A percentile compares a stretch with the other conserved stretches of the same genome.
Evolutionary conservation across 345 rosid genomes (phyloP).

Genomic region (Arabidopsis suecica): DNA sequence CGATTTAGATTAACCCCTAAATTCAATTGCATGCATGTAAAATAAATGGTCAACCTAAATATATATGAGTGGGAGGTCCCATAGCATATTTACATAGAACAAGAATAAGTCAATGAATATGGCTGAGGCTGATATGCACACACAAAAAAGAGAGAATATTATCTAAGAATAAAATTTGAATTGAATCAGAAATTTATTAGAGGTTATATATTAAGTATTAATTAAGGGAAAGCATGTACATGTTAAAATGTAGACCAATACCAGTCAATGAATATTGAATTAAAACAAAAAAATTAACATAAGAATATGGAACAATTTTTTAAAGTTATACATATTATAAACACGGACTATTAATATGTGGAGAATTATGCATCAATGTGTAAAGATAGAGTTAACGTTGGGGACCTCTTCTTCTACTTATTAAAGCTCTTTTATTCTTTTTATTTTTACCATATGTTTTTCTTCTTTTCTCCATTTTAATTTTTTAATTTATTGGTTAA

Average conservation of each 20-base stretch:
- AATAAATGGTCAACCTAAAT: conserved; percentile 29
- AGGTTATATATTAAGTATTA: background rate
- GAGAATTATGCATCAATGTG: conserved; percentile 52
- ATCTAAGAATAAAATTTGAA: conserved; percentile 33
- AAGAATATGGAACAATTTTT: conserved; percentile 45
- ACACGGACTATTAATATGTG: conserved; percentile 41
- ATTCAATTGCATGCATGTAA: background rate
- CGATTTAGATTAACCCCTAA: background rate
- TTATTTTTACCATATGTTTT: conserved; percentile 43
- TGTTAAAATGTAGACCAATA: conserved; percentile 33
- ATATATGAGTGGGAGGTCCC: conserved; percentile 46
- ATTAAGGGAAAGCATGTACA: conserved; percentile 17
- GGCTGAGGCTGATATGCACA: conserved; percentile 44
- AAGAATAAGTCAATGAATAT: conserved; percentile 46
- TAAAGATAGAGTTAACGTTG: conserved; percentile 51
- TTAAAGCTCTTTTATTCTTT: conserved; percentile 46
- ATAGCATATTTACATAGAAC: conserved; percentile 43
- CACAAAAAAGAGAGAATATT: conserved; percentile 24
- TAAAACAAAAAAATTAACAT: conserved; percentile 15
- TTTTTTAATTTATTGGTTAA: conserved; percentile 38
- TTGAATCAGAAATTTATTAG: background rate
- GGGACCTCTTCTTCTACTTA: conserved; percentile 60
- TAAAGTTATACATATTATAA: conserved; percentile 15
- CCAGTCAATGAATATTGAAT: conserved; percentile 23
- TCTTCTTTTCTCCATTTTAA: conserved; percentile 33